Evolutionary conservation across 208 protist species (phyloP), one percentile per base, ranked within the genome.

Genomic region (Lotmaria passim): DNA sequence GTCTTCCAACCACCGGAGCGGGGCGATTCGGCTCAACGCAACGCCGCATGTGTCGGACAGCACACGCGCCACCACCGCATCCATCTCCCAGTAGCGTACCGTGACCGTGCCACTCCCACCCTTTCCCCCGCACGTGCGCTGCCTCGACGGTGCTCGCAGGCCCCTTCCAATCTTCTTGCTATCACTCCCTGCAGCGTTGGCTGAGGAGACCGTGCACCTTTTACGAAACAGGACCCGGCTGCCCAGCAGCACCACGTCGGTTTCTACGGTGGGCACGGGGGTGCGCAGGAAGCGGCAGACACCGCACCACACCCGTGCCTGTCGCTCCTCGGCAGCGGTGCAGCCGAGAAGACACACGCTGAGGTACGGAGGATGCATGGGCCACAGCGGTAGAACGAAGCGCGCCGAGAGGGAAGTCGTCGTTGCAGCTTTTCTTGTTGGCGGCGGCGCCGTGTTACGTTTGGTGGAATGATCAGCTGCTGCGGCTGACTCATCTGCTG

Each of bases 241-340:
- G n/a, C 90, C 90, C 1, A 95, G 59, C 23, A 95, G 44, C 14
- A 95, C 80, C 15, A 95, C 62, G 66, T 95, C 90, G 14, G 86
- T 87, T 15, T 66, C 48, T 8, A 52, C 36, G n/a, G 87, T 91
- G 0, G 83, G 73, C n/a, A 85, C 44, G 10, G 83, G 79, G 12
- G 74, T 65, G 23, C 84, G 75, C 33, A 95, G 56, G 62, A 93
- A 88, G 38, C 90, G 81, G 55, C 85, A 92, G 21, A 69, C 36
- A 3, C 50, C 64, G n/a, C 79, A 63, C 61, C 67, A 74, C 24
- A 73, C 61, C 1, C 26, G 53, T 0, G 73, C 80, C 30, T 78
- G 72, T 2, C 58, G 59, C 50, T 61, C 46, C 73, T 93, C 85
- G 14, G 62, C 56, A 4, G 56, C 51, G 0, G 75, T 85, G 69